These are phyloP conservation scores for Xylaria longipes DNA, from an alignment of 495 filamentous ascomycete species.

Conservation along the genomic window DNA sequence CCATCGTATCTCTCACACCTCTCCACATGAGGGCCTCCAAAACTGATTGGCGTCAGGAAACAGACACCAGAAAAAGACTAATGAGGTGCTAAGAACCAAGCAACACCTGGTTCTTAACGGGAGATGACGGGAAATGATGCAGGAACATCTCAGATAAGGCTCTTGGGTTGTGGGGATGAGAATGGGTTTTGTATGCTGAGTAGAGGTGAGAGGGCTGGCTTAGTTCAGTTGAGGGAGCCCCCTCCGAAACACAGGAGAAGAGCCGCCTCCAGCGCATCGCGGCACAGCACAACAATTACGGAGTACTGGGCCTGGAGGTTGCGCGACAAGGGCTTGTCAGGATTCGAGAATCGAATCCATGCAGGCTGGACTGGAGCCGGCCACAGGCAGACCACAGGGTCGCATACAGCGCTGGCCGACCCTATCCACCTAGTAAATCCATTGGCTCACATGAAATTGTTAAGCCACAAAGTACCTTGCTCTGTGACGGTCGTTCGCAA, in stretches of 20 bases:
- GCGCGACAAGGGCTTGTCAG: slow-evolving; percentile 4
- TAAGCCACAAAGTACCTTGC: slow-evolving; percentile 14
- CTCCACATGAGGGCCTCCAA: not conserved
- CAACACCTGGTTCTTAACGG: not conserved
- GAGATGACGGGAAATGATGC: not conserved
- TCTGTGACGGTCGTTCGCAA: not conserved
- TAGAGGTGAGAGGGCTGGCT: slow-evolving; percentile 2
- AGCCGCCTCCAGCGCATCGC: slow-evolving; percentile 8
- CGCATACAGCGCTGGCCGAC: slow-evolving; percentile 15
- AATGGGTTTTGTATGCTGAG: slow-evolving; percentile 24
- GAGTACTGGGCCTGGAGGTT: not conserved
- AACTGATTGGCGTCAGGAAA: slow-evolving; percentile 5
- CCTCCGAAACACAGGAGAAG: not conserved
- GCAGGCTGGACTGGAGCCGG: not conserved
- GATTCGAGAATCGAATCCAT: slow-evolving; percentile 19
- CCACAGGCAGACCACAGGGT: slow-evolving; percentile 4
- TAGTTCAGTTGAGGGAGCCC: slow-evolving; percentile 12
- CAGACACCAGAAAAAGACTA: not conserved
- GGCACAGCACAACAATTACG: slow-evolving; percentile 8
- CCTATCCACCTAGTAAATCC: not conserved
- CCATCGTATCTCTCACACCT: slow-evolving; percentile 30
- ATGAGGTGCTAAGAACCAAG: not conserved
- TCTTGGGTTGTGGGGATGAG: slow-evolving; percentile 4
- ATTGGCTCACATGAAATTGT: not conserved
- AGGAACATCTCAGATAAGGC: slow-evolving; percentile 10